Percentiles rank a stretch among this genome's conserved stretches.
phyloP scores from a whole-genome alignment of 2,329 filamentous ascomycete species.

The Cercospora zeina region DNA sequence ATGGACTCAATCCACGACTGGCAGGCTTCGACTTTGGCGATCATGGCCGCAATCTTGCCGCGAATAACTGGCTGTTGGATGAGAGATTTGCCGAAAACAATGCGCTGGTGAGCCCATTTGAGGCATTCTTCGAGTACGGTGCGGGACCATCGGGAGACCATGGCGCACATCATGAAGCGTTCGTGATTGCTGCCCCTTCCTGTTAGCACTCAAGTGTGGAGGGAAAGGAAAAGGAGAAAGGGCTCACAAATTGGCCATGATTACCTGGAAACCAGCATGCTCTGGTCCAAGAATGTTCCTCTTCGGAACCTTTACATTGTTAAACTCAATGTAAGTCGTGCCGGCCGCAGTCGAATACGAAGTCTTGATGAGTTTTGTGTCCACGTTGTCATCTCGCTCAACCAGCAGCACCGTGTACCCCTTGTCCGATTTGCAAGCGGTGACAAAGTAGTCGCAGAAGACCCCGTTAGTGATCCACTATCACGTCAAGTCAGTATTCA shows the following conservation, averaged over 20 bases:
- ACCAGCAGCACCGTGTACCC: slow-evolving; percentile 77
- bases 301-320: slow-evolving; percentile 82
- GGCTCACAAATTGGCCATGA: slow-evolving; percentile 73
- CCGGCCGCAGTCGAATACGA: slow-evolving; percentile 77
- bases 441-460: slow-evolving; percentile 81
- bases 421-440: slow-evolving; percentile 75
- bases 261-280: slow-evolving; percentile 81
- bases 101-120: slow-evolving; percentile 84
- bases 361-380: slow-evolving; percentile 77
- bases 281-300: slow-evolving; percentile 77
- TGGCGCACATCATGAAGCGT: slow-evolving; percentile 48
- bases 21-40: slow-evolving; percentile 75
- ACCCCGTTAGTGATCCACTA: slow-evolving; percentile 77
- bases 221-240: too few relatives aligned
- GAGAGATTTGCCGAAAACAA: slow-evolving; percentile 79
- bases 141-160: slow-evolving; percentile 64
- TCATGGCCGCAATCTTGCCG: slow-evolving; percentile 72
- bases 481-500: neutral
- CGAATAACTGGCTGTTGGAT: slow-evolving; percentile 61
- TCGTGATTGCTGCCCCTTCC: slow-evolving; percentile 27
- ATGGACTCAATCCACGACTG: slow-evolving; percentile 83
- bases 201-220: neutral
- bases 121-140: slow-evolving; percentile 77
- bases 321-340: slow-evolving; percentile 77
- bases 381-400: slow-evolving; percentile 69